Conservation (phyloP, 2,329 filamentous ascomycete genomes). For the Penicillium vulpinum region DNA sequence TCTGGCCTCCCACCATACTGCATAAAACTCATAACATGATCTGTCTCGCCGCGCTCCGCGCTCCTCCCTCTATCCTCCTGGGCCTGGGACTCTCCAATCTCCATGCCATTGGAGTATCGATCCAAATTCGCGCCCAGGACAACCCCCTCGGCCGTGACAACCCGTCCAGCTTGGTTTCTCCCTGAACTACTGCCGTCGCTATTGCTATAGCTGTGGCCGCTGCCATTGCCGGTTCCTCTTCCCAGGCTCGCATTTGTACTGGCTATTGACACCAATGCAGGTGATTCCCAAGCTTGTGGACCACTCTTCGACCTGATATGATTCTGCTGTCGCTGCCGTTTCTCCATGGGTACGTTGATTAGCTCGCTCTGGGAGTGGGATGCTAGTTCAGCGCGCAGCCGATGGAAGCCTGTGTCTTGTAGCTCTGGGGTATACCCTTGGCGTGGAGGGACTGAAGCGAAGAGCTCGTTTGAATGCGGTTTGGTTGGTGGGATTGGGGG, state of each 20-base stretch:
- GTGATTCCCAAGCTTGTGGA: neutral
- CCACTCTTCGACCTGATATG: neutral
- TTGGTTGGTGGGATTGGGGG: conserved; percentile 1
- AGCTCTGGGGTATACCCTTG: conserved; percentile 24
- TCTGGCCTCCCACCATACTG: conserved; percentile 13
- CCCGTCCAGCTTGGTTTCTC: neutral
- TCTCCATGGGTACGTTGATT: conserved; percentile 27
- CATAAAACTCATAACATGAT: conserved; percentile 34
- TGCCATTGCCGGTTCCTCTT: neutral
- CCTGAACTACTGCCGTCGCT: neutral
- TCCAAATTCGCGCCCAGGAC: conserved; percentile 31
- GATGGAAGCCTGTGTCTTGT: conserved; percentile 31
- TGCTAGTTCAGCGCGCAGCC: conserved; percentile 28
- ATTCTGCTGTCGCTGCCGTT: conserved; percentile 11
- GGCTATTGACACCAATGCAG: neutral
- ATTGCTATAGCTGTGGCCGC: neutral
- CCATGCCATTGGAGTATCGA: conserved; percentile 8
- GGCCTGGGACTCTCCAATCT: neutral
- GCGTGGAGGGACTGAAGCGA: neutral
- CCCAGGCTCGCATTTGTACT: neutral
- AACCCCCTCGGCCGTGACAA: conserved; percentile 31
- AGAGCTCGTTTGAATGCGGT: neutral
- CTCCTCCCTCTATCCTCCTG: neutral
- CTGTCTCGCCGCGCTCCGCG: neutral
- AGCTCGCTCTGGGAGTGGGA: conserved; percentile 27